A percentile compares a stretch with the other conserved stretches of the same genome.
Evolutionary conservation across 192 early-diverging fungal genomes (phyloP).

Genomic region (Pecoramyces ruminantium): DNA sequence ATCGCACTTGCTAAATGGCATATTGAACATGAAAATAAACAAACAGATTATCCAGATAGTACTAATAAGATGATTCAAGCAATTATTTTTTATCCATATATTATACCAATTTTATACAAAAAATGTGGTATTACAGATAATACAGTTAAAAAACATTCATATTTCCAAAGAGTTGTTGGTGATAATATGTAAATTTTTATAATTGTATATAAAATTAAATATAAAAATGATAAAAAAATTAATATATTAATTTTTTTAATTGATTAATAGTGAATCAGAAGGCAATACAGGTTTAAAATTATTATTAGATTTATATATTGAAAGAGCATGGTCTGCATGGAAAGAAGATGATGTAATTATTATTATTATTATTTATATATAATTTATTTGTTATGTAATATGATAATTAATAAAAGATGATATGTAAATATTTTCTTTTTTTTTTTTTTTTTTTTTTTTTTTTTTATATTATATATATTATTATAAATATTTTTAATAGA

Average conservation of each 20-base stretch:
- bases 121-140: not conserved
- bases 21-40: slow-evolving; percentile 24
- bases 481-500: not conserved
- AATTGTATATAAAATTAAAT: too few species aligned
- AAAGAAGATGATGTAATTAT: slow-evolving; percentile 52
- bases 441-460: too few species aligned
- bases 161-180: not conserved
- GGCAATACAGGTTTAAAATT: slow-evolving; percentile 22
- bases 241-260: too few species aligned
- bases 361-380: not conserved
- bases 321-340: slow-evolving; percentile 59
- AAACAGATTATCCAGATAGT: not conserved
- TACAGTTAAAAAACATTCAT: not conserved
- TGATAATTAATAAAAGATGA: too few species aligned
- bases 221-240: too few species aligned
- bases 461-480: too few species aligned
- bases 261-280: not conserved
- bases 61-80: not conserved
- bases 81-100: not conserved
- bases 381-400: too few species aligned
- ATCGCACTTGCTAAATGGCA: slow-evolving; percentile 62
- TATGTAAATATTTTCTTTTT: too few species aligned
- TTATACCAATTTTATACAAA: not conserved
- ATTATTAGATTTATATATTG: slow-evolving; percentile 53
- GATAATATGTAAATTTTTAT: not conserved